phyloP scores from a whole-genome alignment of 768 basidiomycete genomes.

The Candolleomyces eurysporus region DNA sequence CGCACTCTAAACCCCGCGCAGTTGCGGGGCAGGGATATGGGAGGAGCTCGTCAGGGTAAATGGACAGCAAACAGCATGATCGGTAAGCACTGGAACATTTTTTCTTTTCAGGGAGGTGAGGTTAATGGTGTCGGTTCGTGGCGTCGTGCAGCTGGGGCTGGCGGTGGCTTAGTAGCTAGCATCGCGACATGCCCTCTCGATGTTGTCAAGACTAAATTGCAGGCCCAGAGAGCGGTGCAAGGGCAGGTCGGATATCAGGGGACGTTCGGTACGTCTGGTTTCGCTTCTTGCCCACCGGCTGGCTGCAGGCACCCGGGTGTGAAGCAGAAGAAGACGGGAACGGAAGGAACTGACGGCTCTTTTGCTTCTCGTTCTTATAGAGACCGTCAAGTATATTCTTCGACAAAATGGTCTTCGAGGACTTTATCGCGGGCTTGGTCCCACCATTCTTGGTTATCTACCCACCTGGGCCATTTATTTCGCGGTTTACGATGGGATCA shows the following conservation, averaged over 20 bases:
- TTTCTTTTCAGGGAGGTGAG: neutral
- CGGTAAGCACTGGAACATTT: constrained; percentile 45
- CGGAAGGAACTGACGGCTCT: too few species aligned
- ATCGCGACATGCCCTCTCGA: constrained; percentile 96
- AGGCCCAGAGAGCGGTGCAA: constrained; percentile 79
- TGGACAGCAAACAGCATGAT: constrained; percentile 82
- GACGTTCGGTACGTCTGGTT: constrained; percentile 54
- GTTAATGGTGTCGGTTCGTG: neutral
- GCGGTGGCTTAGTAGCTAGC: constrained; percentile 89
- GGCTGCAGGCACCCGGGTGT: neutral
- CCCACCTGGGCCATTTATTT: constrained; percentile 99
- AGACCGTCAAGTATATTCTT: constrained; percentile 38
- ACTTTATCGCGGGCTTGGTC: constrained; percentile 94
- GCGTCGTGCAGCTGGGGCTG: constrained; percentile 74
- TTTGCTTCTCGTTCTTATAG: constrained; percentile 19
- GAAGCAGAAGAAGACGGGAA: too few species aligned
- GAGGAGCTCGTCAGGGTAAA: constrained; percentile 45
- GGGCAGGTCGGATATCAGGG: constrained; percentile 78
- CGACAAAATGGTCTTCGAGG: constrained; percentile 81
- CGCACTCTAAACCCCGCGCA: constrained; percentile 45
- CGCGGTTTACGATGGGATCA: constrained; percentile 95
- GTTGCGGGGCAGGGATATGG: constrained; percentile 68
- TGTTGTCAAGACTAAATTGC: constrained; percentile 95
- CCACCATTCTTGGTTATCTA: constrained; percentile 93
- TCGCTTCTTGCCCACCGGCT: constrained; percentile 1